phyloP scores from a whole-genome alignment of 169 alveolate genomes.

The Perkinsus chesapeaki region DNA sequence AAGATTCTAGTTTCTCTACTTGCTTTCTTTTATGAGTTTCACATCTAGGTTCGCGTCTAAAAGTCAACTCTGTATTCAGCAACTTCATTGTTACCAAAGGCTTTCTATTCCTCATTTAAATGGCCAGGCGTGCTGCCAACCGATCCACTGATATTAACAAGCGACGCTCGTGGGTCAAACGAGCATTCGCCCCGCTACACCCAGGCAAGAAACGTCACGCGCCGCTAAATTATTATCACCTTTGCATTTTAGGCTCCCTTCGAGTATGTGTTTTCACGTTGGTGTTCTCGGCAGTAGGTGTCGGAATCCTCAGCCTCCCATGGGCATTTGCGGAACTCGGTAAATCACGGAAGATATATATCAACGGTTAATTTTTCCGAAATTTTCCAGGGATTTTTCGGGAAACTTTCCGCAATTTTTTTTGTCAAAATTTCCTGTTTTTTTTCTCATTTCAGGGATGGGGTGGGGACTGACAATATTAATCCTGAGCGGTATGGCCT shows the following conservation, averaged over 20 bases:
- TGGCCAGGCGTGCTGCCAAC: too few relatives aligned
- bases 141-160: background rate
- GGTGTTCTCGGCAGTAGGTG: background rate
- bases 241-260: background rate
- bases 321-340: background rate
- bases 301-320: background rate
- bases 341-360: too few relatives aligned
- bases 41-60: too few relatives aligned
- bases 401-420: too few relatives aligned
- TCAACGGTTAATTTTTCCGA: too few relatives aligned
- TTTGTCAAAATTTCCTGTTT: too few relatives aligned
- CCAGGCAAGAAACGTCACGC: background rate
- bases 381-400: too few relatives aligned
- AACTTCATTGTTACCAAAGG: too few relatives aligned
- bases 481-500: background rate
- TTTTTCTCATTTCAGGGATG: background rate
- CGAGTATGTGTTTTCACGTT: background rate
- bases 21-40: background rate
- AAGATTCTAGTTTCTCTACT: background rate
- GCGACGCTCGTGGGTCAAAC: background rate
- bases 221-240: background rate
- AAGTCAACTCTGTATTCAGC: too few relatives aligned
- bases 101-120: too few relatives aligned
- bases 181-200: background rate
- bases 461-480: background rate